A percentile compares a stretch with the other conserved stretches of the same genome.
Evolutionary conservation across 2,329 filamentous ascomycete species (phyloP).

Genomic region (Cercospora berteroae): DNA sequence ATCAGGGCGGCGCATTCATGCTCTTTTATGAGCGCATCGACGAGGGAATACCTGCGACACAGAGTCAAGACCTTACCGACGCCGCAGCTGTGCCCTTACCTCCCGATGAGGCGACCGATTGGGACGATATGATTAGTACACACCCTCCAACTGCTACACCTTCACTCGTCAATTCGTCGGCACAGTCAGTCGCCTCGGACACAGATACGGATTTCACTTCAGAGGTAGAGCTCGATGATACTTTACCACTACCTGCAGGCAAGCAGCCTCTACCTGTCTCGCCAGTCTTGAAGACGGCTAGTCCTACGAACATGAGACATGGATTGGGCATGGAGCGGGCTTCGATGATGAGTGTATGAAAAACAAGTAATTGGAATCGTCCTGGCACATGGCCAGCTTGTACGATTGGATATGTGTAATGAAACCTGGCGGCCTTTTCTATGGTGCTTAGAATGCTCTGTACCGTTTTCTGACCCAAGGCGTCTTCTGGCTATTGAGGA

Average conservation of each 20-base stretch:
- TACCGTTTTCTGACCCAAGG: background rate
- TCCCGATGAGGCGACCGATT: slow-evolving; percentile 22
- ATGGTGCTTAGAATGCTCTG: background rate
- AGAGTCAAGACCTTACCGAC: slow-evolving; percentile 4
- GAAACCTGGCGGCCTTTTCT: background rate
- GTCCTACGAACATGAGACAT: slow-evolving; percentile 4
- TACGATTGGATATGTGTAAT: slow-evolving; percentile 2
- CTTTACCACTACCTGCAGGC: background rate
- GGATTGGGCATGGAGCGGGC: slow-evolving; percentile 3
- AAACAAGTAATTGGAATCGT: background rate
- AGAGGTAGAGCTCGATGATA: background rate
- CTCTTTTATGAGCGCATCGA: slow-evolving; percentile 77
- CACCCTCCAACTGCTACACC: slow-evolving; percentile 18
- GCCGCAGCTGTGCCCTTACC: slow-evolving; percentile 22
- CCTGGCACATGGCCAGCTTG: background rate
- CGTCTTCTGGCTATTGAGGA: background rate
- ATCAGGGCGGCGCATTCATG: slow-evolving; percentile 88
- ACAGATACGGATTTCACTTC: slow-evolving; percentile 18
- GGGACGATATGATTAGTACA: slow-evolving; percentile 14
- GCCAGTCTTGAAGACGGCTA: slow-evolving; percentile 10
- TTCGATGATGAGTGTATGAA: slow-evolving; percentile 14
- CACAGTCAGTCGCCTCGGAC: slow-evolving; percentile 23
- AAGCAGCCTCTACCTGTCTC: slow-evolving; percentile 3
- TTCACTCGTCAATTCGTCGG: slow-evolving; percentile 21
- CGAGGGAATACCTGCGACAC: background rate